These are phyloP conservation scores for Lepidium didymum DNA, from an alignment of 345 rosid species.

Conservation along the genomic window DNA sequence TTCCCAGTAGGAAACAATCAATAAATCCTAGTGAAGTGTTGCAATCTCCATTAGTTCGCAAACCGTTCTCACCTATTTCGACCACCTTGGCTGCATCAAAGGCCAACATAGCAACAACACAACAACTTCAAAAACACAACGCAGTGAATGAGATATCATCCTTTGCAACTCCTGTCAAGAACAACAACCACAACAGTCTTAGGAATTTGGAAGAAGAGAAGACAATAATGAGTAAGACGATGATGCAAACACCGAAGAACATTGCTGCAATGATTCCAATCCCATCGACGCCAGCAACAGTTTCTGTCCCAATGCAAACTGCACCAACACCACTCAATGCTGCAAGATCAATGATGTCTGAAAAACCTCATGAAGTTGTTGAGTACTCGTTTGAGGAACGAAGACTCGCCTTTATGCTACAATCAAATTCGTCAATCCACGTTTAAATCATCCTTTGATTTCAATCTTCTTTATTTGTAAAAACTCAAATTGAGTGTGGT, in stretches of 20 bases:
- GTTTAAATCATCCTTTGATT: slow-evolving; percentile 32
- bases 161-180: slow-evolving; percentile 49
- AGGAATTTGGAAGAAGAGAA: slow-evolving; percentile 43
- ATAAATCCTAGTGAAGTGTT: slow-evolving; percentile 42
- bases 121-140: neutral
- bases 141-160: neutral
- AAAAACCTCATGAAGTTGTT: slow-evolving; percentile 30
- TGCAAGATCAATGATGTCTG: slow-evolving; percentile 14
- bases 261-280: slow-evolving; percentile 38
- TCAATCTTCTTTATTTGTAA: neutral
- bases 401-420: slow-evolving; percentile 69
- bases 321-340: slow-evolving; percentile 46
- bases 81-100: slow-evolving; percentile 44
- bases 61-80: slow-evolving; percentile 84
- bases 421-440: slow-evolving; percentile 39
- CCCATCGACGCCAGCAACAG: slow-evolving; percentile 59
- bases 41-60: slow-evolving; percentile 64
- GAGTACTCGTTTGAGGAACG: slow-evolving; percentile 90
- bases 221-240: slow-evolving; percentile 20
- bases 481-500: slow-evolving; percentile 14
- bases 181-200: neutral
- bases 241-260: slow-evolving; percentile 44
- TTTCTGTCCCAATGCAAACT: slow-evolving; percentile 78
- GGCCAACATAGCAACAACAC: slow-evolving; percentile 31
- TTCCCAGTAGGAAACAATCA: slow-evolving; percentile 52